Evolutionary conservation across 2,329 filamentous ascomycete genomes (phyloP).

Genomic region (Didymella arachidicola): DNA sequence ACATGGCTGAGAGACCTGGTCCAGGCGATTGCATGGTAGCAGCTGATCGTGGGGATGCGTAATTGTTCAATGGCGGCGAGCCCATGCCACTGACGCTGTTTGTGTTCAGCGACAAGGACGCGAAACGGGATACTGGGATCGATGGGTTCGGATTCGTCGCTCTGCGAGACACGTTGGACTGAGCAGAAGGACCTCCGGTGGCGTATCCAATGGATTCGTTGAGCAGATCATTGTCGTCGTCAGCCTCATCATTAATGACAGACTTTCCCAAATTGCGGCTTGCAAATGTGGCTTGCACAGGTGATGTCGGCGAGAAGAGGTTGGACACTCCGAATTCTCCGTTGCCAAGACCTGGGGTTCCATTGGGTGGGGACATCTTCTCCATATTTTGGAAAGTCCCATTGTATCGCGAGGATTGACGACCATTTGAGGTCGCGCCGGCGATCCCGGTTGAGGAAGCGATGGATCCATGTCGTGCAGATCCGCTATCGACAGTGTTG

Average conservation of each 20-base stretch:
- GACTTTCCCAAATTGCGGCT: slow-evolving; percentile 70
- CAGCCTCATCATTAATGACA: slow-evolving; percentile 73
- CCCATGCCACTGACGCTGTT: slow-evolving; percentile 55
- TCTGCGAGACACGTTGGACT: slow-evolving; percentile 65
- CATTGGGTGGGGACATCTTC: slow-evolving; percentile 67
- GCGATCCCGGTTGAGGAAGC: slow-evolving; percentile 58
- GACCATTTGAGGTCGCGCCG: slow-evolving; percentile 48
- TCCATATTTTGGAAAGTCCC: slow-evolving; percentile 69
- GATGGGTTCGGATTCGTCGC: slow-evolving; percentile 77
- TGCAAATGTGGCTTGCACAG: slow-evolving; percentile 73
- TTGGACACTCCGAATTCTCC: slow-evolving; percentile 69
- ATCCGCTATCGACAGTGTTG: slow-evolving; percentile 62
- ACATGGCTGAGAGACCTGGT: slow-evolving; percentile 51
- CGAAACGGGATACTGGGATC: slow-evolving; percentile 73
- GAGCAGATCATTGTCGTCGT: slow-evolving; percentile 76
- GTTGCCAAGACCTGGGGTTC: slow-evolving; percentile 61
- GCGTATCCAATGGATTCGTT: slow-evolving; percentile 77
- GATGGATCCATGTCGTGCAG: slow-evolving; percentile 54
- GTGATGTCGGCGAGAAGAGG: slow-evolving; percentile 76
- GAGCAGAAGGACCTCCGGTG: slow-evolving; percentile 66
- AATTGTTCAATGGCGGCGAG: slow-evolving; percentile 61
- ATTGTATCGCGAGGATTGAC: slow-evolving; percentile 68
- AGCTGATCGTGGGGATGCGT: slow-evolving; percentile 57
- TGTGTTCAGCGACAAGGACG: slow-evolving; percentile 74
- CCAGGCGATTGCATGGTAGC: slow-evolving; percentile 61